Conservation (phyloP, 805 yeast genomes). For the Saturnispora serradocipensis region DNA sequence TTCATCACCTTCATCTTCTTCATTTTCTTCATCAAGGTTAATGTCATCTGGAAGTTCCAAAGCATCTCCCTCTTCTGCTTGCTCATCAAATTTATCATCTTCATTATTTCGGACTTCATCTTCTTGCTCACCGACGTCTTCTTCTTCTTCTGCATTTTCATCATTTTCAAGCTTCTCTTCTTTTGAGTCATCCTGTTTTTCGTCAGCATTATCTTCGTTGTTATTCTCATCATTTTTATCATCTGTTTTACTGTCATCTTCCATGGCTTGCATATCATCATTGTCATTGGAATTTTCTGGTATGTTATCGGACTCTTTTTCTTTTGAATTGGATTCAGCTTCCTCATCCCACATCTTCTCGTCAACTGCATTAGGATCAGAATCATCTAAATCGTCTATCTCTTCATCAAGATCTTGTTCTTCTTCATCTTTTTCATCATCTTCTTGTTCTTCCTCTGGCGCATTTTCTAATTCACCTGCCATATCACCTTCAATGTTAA, state of each 20-base stretch:
- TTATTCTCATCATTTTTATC: conserved; percentile 26
- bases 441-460: conserved; percentile 51
- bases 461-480: conserved; percentile 85
- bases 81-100: conserved; percentile 55
- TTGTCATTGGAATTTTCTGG: conserved; percentile 47
- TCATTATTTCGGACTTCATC: conserved; percentile 67
- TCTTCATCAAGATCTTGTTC: conserved; percentile 80
- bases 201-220: conserved; percentile 28
- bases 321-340: conserved; percentile 64
- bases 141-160: conserved; percentile 47
- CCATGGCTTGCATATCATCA: conserved; percentile 26
- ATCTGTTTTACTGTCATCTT: conserved; percentile 28
- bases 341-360: conserved; percentile 98
- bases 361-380: conserved; percentile 91
- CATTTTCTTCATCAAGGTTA: conserved; percentile 58
- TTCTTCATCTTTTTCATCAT: conserved; percentile 37
- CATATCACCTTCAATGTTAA: conserved; percentile 94
- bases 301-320: conserved; percentile 69
- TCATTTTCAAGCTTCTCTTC: conserved; percentile 36
- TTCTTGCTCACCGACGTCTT: conserved; percentile 76
- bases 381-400: conserved; percentile 77
- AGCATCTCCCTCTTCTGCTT: conserved; percentile 77
- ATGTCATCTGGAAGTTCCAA: conserved; percentile 89
- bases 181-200: conserved; percentile 27
- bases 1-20: conserved; percentile 20